Conservation (phyloP, 768 basidiomycete genomes). For the Russula ochroleuca region DNA sequence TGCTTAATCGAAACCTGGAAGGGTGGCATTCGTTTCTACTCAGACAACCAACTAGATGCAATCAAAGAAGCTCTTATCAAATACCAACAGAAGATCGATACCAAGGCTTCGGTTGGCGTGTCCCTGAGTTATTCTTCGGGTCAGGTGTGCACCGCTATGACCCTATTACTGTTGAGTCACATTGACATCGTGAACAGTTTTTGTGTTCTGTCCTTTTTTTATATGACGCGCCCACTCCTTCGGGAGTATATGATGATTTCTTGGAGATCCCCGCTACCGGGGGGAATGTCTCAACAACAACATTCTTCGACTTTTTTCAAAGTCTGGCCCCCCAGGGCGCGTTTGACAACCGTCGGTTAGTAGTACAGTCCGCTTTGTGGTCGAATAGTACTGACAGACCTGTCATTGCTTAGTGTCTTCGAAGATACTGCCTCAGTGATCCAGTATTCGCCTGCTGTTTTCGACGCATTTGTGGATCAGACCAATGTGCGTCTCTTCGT, state of each 20-base stretch:
- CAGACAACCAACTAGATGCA: neutral
- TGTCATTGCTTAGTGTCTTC: neutral
- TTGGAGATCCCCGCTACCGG: constrained; percentile 12
- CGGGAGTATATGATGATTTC: constrained; percentile 26
- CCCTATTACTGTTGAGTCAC: too few species aligned
- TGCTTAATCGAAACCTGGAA: neutral
- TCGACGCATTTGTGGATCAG: constrained; percentile 6
- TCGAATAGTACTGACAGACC: neutral
- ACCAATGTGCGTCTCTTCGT: neutral
- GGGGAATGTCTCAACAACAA: constrained; percentile 2
- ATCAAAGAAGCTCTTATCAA: neutral
- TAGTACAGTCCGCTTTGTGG: neutral
- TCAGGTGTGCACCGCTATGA: neutral
- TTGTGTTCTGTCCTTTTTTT: neutral
- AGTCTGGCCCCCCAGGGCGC: neutral
- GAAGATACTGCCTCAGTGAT: neutral
- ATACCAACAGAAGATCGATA: constrained; percentile 6
- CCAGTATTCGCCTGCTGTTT: constrained; percentile 5
- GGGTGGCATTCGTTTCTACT: neutral
- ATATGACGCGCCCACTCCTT: constrained; percentile 26
- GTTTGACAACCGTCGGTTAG: neutral
- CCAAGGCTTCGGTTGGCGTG: neutral
- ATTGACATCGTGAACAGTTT: neutral
- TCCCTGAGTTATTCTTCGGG: neutral
- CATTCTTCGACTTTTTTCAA: constrained; percentile 5